These are phyloP conservation scores for Colletotrichum coccodes DNA, from an alignment of 2,329 filamentous ascomycete genomes.

Conservation along the genomic window DNA sequence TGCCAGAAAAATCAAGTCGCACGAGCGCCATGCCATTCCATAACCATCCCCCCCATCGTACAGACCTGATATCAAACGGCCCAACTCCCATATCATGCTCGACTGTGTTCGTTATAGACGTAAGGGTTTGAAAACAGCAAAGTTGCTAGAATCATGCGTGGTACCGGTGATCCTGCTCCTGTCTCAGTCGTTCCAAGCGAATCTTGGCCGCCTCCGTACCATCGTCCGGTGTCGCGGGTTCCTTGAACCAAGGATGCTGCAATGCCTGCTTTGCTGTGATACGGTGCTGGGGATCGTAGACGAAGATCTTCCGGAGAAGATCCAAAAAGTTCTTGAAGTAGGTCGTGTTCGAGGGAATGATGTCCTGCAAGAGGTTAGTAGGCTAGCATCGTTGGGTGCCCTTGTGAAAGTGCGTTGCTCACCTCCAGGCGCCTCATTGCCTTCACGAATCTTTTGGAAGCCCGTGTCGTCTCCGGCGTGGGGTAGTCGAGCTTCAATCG, in stretches of 20 bases:
- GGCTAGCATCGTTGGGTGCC: background rate
- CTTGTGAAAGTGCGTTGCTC: slow-evolving; percentile 40
- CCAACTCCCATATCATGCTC: slow-evolving; percentile 35
- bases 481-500: slow-evolving; percentile 73
- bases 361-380: slow-evolving; percentile 60
- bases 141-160: slow-evolving; percentile 29
- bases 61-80: slow-evolving; percentile 33
- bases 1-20: slow-evolving; percentile 29
- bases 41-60: slow-evolving; percentile 27
- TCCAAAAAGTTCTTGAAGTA: slow-evolving; percentile 73
- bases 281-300: slow-evolving; percentile 72
- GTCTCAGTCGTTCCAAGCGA: slow-evolving; percentile 60
- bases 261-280: slow-evolving; percentile 75
- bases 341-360: slow-evolving; percentile 67
- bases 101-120: slow-evolving; percentile 34
- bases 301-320: slow-evolving; percentile 73
- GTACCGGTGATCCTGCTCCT: slow-evolving; percentile 47
- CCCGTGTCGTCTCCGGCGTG: slow-evolving; percentile 69
- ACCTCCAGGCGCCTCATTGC: slow-evolving; percentile 77
- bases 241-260: slow-evolving; percentile 75
- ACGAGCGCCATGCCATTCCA: slow-evolving; percentile 28
- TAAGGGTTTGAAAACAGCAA: slow-evolving; percentile 27
- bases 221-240: slow-evolving; percentile 70
- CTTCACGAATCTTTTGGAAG: slow-evolving; percentile 74
- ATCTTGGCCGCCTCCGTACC: slow-evolving; percentile 76